phyloP scores from a whole-genome alignment of 805 yeast genomes.

The Millerago galiae region DNA sequence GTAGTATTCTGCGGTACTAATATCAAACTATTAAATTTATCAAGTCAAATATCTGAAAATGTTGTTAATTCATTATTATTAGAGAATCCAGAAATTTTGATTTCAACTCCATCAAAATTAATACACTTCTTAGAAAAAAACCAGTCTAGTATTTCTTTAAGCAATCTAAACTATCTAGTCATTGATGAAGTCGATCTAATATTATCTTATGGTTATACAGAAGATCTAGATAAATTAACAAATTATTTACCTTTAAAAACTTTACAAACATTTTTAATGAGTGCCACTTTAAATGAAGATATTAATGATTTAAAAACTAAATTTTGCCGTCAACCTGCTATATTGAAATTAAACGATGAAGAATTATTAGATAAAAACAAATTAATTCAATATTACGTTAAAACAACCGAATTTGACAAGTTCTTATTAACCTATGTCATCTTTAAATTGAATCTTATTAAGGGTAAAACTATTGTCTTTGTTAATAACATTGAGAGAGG shows the following conservation, averaged over 20 bases:
- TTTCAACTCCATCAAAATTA: conserved; percentile 83
- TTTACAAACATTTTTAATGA: conserved; percentile 88
- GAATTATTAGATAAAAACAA: conserved; percentile 46
- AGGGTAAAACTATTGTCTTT: conserved; percentile 86
- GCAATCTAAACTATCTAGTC: conserved; percentile 60
- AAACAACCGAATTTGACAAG: conserved; percentile 84
- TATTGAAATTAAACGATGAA: conserved; percentile 72
- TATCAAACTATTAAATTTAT: conserved; percentile 58
- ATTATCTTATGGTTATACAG: conserved; percentile 83
- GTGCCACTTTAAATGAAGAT: conserved; percentile 90
- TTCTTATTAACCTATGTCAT: conserved; percentile 87
- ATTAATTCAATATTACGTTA: conserved; percentile 80
- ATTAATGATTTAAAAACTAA: conserved; percentile 65
- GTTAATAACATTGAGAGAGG: conserved; percentile 95
- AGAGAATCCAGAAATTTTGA: conserved; percentile 72
- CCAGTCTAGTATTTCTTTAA: conserved; percentile 41
- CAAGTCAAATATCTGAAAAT: conserved; percentile 55
- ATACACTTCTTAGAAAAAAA: conserved; percentile 46
- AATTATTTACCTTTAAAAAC: conserved; percentile 62
- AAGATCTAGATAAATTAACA: conserved; percentile 67
- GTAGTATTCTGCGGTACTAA: conserved; percentile 64
- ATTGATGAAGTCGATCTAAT: conserved; percentile 95
- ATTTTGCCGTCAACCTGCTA: conserved; percentile 80
- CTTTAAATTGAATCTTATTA: conserved; percentile 77
- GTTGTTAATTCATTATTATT: conserved; percentile 65